Conservation (phyloP, 2,329 filamentous ascomycete species). For the Penicillium corylophilum region DNA sequence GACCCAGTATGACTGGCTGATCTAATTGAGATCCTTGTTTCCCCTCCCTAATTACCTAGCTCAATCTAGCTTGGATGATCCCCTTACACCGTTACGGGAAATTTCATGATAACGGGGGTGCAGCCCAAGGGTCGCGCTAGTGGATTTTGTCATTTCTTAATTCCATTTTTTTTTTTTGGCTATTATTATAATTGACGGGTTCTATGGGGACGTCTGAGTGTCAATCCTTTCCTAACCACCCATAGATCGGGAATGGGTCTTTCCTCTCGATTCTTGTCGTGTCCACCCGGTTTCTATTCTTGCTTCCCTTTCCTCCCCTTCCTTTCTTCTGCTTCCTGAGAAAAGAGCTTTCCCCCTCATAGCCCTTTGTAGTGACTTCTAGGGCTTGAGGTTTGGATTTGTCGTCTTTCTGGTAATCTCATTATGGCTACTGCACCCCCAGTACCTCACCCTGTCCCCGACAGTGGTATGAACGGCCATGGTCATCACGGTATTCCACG, state of each 20-base stretch:
- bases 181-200: conserved; percentile 17
- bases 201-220: conserved; percentile 20
- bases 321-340: background rate
- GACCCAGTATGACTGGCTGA: background rate
- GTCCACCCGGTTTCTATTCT: conserved; percentile 13
- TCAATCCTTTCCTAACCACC: conserved; percentile 26
- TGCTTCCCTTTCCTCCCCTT: conserved; percentile 9
- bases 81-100: conserved; percentile 25
- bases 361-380: background rate
- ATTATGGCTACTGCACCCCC: conserved; percentile 40
- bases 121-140: conserved; percentile 26
- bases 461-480: conserved; percentile 33
- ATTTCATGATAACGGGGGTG: conserved; percentile 28
- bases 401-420: background rate
- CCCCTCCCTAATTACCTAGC: background rate
- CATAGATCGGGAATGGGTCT: conserved; percentile 27
- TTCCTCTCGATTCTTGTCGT: conserved; percentile 18
- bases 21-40: background rate
- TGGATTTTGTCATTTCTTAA: conserved; percentile 24
- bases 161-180: conserved; percentile 14
- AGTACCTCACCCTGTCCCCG: conserved; percentile 33
- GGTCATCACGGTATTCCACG: conserved; percentile 35
- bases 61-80: conserved; percentile 3
- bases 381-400: background rate
- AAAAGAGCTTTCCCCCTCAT: background rate